Evolutionary conservation across 1,284 basidiomycete genomes (phyloP), one percentile per base, ranked within the genome.

Genomic region (Trametes pubescens): DNA sequence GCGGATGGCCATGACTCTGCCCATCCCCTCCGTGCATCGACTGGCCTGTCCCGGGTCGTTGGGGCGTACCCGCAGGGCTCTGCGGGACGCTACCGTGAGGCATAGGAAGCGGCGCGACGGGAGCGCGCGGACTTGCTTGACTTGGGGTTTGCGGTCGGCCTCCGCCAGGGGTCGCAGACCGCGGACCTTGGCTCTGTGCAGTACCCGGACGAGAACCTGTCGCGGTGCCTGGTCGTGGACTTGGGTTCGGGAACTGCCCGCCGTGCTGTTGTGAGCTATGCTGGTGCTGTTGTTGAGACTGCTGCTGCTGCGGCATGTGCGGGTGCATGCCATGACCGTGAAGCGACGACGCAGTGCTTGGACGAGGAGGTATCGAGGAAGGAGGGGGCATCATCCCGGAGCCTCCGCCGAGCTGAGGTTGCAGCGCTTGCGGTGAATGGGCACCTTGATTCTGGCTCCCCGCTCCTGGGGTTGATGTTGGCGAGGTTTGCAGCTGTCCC

Each of bases 361-460:
- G 71, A 2, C 71, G 69, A 1, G 71, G 71, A 7, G 71, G 71
- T 51, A 71, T 68, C 2, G 70, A 70, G 16, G 69, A 64, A 11
- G 68, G 71, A 14, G 71, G 71, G 4, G 67, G 70, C 70, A 71
- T 71, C 62, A 65, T 61, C 51, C 58, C 43, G 35, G 40, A 43
- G 40, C 40, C 40, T 16, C 32, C 46, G n/a, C 46, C 8, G 1
- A 26, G 2, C 26, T 65, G 64, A 0, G 64, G 64, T 48, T 65
- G 64, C 1, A 65, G 57, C 26, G 64, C 67, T 49, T 68, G 66
- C 10, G 61, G 62, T 51, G 49, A 51, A 18, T 32, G 24, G 8
- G 49, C 49, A 46, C 55, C 51, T 48, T n/a, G 54, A 32, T 13
- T 24, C 40, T 40, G 59, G 18, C 49, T 35, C 32, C 49, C 54